Percentiles rank a stretch among this genome's conserved stretches.
phyloP scores from a whole-genome alignment of 805 yeast genomes.

The Lachancea kluyveri region DNA sequence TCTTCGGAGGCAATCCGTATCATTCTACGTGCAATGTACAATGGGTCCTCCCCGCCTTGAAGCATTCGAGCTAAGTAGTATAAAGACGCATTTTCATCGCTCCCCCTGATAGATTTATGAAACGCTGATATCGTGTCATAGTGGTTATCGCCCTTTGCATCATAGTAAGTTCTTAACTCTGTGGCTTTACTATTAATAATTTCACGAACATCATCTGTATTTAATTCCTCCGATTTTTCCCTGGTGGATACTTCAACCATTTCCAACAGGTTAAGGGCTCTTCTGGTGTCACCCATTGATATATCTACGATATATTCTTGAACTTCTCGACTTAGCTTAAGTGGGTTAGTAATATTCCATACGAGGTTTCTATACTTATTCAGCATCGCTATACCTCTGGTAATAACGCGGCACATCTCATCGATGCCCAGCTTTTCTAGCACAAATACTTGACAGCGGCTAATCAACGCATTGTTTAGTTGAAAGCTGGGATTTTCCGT shows the following conservation, averaged over 20 bases:
- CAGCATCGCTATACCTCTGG: conserved; percentile 50
- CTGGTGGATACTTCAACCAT: conserved; percentile 66
- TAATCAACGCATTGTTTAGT: conserved; percentile 71
- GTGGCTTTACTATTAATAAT: conserved; percentile 45
- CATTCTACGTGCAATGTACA: conserved; percentile 85
- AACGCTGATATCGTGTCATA: conserved; percentile 95
- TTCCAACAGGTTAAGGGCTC: conserved; percentile 76
- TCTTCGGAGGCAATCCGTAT: conserved; percentile 94
- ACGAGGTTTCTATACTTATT: conserved; percentile 56
- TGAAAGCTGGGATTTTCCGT: conserved; percentile 91
- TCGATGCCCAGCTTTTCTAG: conserved; percentile 44
- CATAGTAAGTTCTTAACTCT: conserved; percentile 43
- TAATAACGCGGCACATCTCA: conserved; percentile 49
- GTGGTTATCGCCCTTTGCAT: conserved; percentile 84
- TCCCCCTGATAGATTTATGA: conserved; percentile 88
- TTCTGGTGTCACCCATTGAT: conserved; percentile 85
- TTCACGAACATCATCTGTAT: conserved; percentile 30
- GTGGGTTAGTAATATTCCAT: conserved; percentile 31
- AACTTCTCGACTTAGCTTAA: conserved; percentile 50
- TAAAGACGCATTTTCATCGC: conserved; percentile 83
- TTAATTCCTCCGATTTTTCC: conserved; percentile 34
- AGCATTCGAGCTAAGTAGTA: conserved; percentile 86
- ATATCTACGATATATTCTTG: conserved; percentile 63
- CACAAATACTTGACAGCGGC: conserved; percentile 78
- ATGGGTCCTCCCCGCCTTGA: conserved; percentile 89